These are phyloP conservation scores for Colletotrichum karsti DNA, from an alignment of 2,329 filamentous ascomycete species.

Conservation along the genomic window DNA sequence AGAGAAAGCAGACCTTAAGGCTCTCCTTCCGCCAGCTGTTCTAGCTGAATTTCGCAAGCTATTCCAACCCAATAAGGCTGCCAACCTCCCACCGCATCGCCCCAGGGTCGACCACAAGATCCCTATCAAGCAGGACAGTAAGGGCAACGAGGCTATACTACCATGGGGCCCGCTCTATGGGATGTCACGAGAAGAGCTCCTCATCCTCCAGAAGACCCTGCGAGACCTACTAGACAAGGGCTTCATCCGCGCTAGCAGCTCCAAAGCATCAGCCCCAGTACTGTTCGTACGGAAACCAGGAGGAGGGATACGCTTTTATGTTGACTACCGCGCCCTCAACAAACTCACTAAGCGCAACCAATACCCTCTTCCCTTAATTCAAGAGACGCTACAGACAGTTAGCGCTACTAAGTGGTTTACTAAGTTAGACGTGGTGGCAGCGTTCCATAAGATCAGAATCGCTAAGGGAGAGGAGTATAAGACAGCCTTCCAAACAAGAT, in stretches of 20 bases:
- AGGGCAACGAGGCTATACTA: background rate
- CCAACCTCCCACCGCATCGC: background rate
- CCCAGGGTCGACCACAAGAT: background rate
- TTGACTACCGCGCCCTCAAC: too few species aligned
- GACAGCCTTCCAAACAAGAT: background rate
- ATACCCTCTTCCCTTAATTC: too few species aligned
- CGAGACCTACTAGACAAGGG: too few species aligned
- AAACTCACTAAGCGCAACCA: too few species aligned
- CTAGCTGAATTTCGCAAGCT: background rate
- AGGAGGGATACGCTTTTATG: too few species aligned
- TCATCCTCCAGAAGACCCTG: too few species aligned
- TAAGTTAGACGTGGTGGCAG: background rate
- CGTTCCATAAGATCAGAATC: background rate
- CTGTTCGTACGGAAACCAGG: background rate
- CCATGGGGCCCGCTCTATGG: too few species aligned
- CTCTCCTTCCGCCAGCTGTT: background rate
- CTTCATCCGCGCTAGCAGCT: background rate
- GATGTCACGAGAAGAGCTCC: too few species aligned
- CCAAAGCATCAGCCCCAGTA: background rate
- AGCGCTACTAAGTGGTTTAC: too few species aligned
- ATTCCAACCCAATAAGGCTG: background rate
- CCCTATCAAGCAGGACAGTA: background rate
- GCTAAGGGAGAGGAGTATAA: background rate
- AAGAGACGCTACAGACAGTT: too few species aligned
- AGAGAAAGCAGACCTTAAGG: background rate